Conservation (phyloP, 768 basidiomycete genomes). For the Mycena rebaudengoi region DNA sequence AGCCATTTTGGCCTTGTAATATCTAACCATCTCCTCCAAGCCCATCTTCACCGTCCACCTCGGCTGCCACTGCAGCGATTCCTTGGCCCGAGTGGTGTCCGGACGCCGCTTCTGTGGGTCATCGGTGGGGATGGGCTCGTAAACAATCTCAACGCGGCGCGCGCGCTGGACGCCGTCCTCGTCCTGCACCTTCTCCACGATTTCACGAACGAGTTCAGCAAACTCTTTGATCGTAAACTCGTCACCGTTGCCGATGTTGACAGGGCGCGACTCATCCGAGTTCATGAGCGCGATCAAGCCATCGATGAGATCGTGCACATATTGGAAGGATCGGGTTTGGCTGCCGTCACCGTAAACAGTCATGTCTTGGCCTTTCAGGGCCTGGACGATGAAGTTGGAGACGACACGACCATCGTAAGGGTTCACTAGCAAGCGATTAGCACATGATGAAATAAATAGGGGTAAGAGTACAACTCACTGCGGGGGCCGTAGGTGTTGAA, state of each 20-base stretch:
- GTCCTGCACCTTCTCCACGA: constrained; percentile 91
- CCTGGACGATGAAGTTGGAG: constrained; percentile 98
- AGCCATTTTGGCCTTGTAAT: constrained; percentile 90
- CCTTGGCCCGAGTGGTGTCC: constrained; percentile 91
- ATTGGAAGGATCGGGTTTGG: constrained; percentile 97
- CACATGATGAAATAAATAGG: background rate
- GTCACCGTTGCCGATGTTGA: constrained; percentile 95
- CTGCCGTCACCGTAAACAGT: constrained; percentile 95
- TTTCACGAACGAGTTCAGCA: constrained; percentile 89
- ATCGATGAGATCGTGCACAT: constrained; percentile 96
- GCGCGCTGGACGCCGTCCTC: constrained; percentile 71
- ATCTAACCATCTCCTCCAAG: constrained; percentile 93
- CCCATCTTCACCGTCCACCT: constrained; percentile 94
- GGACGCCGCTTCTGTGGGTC: constrained; percentile 96
- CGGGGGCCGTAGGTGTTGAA: constrained; percentile 96
- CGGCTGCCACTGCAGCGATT: constrained; percentile 88
- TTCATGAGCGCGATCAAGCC: constrained; percentile 96
- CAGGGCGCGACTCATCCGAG: constrained; percentile 89
- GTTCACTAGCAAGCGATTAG: constrained; percentile 70
- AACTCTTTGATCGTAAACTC: constrained; percentile 97
- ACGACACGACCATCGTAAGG: constrained; percentile 97
- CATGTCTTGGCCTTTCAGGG: constrained; percentile 95
- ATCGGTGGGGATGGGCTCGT: constrained; percentile 86
- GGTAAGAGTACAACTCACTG: constrained; percentile 54
- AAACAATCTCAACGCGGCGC: constrained; percentile 70